Evolutionary conservation across 495 filamentous ascomycete species (phyloP), one percentile per base, ranked within the genome.

Genomic region (Penicillium alfredii): DNA sequence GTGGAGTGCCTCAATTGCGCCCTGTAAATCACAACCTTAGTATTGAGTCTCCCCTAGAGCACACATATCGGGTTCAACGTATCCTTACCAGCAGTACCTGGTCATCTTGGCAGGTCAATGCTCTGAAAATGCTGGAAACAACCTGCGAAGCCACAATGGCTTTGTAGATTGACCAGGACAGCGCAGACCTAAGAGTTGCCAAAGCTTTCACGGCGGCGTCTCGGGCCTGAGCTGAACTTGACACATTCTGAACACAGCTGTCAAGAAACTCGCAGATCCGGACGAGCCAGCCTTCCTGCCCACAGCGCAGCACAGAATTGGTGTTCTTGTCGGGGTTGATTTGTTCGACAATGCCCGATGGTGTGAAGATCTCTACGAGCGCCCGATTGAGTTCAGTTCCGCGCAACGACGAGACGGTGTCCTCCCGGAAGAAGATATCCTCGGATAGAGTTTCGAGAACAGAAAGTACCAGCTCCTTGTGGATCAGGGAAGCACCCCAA

Each of bases 361-460:
- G 87, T 0, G 86, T 88, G 55, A 94, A 94, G 33, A 97, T 88
- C 46, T 97, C 90, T 38, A 95, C 82, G 51, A 89, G 83, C 7
- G 85, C 84, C 50, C 83, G 83, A 55, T 88, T 93, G 35, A 99
- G 71, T 14, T 85, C 78, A 21, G 77, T 79, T 49, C 88, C 85
- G 29, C 92, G 79, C 37, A 95, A 53, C 9, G 80, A 85, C 16
- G 88, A 89, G 4, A 84, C 79, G 3, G 81, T 71, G 63, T 97
- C 92, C 44, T 97, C 92, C 3, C 82, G 77, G 44, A 82, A 85
- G 62, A 96, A 95, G 18, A 97, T 76, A 45, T 96, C 93, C 46
- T 97, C 93, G 3, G 89, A 94, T 29, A 97, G 70, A n/a, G 81
- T 86, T 63, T 97, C 92, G 34, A 99, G 68, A 26, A 96, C 76